Conservation (phyloP, 2,329 filamentous ascomycete genomes). For the Alternaria burnsii region DNA sequence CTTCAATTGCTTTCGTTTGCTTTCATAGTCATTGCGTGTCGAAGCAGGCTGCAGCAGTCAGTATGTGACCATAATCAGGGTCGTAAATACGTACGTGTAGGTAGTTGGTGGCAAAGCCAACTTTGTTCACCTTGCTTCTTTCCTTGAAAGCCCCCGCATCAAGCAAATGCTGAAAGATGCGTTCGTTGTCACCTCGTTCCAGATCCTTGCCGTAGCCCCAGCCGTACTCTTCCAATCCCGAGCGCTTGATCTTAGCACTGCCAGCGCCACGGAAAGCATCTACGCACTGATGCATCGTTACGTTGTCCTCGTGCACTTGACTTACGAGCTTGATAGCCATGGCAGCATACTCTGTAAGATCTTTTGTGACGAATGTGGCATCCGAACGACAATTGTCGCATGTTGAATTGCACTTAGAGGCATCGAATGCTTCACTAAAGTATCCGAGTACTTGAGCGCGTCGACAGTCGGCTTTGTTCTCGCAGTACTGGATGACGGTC, state of each 20-base stretch:
- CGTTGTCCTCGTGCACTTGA: conserved; percentile 63
- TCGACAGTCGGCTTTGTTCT: conserved; percentile 87
- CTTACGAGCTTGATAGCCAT: conserved; percentile 74
- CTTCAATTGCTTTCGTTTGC: conserved; percentile 51
- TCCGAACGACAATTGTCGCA: conserved; percentile 92
- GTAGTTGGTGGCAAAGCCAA: conserved; percentile 78
- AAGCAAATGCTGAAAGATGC: conserved; percentile 80
- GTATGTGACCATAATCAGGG: background rate
- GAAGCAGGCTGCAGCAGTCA: conserved; percentile 51
- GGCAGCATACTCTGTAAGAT: conserved; percentile 79
- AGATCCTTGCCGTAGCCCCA: conserved; percentile 74
- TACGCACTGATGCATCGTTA: conserved; percentile 77
- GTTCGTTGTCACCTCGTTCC: conserved; percentile 79
- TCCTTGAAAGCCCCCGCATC: conserved; percentile 78
- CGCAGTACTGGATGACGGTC: conserved; percentile 85
- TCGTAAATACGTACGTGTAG: conserved; percentile 63
- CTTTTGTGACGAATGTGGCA: conserved; percentile 73
- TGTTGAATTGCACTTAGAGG: conserved; percentile 72
- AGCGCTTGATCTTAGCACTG: conserved; percentile 65
- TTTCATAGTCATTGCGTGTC: conserved; percentile 58
- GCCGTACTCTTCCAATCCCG: conserved; percentile 61
- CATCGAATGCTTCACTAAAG: conserved; percentile 85
- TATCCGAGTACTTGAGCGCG: conserved; percentile 90
- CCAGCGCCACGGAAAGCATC: conserved; percentile 81
- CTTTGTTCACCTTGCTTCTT: conserved; percentile 69